phyloP scores from a whole-genome alignment of 495 filamentous ascomycete species.

The Lasiosphaeria miniovina region DNA sequence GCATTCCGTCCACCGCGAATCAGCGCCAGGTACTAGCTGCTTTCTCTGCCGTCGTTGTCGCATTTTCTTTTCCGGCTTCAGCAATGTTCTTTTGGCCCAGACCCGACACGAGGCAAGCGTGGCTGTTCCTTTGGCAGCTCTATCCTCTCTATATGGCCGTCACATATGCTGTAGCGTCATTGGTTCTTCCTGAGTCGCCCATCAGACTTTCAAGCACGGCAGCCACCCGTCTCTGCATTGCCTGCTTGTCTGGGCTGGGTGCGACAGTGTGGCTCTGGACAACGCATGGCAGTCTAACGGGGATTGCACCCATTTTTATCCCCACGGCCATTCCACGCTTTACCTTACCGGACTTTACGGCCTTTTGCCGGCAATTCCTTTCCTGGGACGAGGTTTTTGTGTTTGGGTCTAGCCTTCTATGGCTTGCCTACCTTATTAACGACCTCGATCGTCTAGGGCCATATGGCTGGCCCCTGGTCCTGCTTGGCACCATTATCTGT shows the following conservation, averaged over 20 bases:
- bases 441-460: background rate
- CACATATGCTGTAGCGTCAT: background rate
- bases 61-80: slow-evolving; percentile 12
- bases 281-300: background rate
- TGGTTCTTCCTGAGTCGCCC: background rate
- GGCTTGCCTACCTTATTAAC: slow-evolving; percentile 6
- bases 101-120: background rate
- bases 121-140: slow-evolving; percentile 15
- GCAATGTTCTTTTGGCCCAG: slow-evolving; percentile 11
- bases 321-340: background rate
- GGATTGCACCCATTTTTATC: background rate
- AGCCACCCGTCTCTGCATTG: background rate
- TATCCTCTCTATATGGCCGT: background rate
- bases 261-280: background rate
- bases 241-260: background rate
- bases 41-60: slow-evolving; percentile 12
- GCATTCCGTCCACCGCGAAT: slow-evolving; percentile 7
- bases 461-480: background rate
- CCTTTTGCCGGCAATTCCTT: slow-evolving; percentile 2
- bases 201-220: background rate
- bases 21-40: slow-evolving; percentile 8
- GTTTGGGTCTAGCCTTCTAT: slow-evolving; percentile 2
- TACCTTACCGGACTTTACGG: background rate
- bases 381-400: slow-evolving; percentile 13
- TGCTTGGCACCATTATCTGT: background rate